phyloP scores from a whole-genome alignment of 164 flowering plant genomes.

The Akebia trifoliata region DNA sequence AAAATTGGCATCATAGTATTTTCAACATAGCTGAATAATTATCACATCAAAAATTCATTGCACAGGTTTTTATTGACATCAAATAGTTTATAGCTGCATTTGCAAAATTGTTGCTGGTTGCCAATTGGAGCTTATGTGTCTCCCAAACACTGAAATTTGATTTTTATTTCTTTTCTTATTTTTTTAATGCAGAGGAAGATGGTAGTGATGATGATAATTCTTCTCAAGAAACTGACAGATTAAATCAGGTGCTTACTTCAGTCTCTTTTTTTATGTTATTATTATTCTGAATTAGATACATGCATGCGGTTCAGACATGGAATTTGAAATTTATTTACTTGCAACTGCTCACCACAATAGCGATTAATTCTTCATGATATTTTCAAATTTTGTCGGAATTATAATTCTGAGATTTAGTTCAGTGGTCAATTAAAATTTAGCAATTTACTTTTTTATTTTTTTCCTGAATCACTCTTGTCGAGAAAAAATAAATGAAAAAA shows the following conservation, averaged over 20 bases:
- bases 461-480: no score
- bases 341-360: not conserved
- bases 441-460: no score
- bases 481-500: no score
- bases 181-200: conserved; percentile 12
- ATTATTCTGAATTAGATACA: not conserved
- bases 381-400: no score
- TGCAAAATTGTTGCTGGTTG: conserved; percentile 1
- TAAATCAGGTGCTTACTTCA: conserved; percentile 9
- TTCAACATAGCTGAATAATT: no score
- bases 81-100: no score
- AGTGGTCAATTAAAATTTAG: no score
- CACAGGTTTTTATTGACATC: no score
- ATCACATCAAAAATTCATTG: no score
- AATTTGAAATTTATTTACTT: not conserved
- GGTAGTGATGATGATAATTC: conserved; percentile 5
- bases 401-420: no score
- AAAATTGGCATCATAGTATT: no score
- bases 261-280: not conserved
- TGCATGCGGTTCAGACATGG: not conserved
- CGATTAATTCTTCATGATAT: no score
- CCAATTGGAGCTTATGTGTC: not conserved
- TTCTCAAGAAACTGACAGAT: conserved; percentile 10
- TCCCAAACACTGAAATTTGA: not conserved
- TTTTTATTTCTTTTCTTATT: not conserved